These are phyloP conservation scores for Candida mattraensis DNA, from an alignment of 805 yeast species.

Conservation along the genomic window DNA sequence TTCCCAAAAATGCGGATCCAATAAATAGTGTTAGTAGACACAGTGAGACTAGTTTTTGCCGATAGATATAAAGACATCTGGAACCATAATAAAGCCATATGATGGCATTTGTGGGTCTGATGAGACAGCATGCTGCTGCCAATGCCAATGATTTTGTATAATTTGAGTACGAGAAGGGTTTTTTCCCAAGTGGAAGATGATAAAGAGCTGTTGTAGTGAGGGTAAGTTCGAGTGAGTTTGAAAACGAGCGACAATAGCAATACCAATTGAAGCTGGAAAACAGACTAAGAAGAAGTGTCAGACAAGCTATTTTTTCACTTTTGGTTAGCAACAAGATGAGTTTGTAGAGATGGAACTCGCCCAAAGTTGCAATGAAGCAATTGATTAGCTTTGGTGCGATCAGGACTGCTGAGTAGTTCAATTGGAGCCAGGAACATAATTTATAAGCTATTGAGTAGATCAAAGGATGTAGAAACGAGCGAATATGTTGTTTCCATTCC, in stretches of 20 bases:
- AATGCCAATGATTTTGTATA: slow-evolving; percentile 34
- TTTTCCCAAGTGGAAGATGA: slow-evolving; percentile 49
- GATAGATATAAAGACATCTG: slow-evolving; percentile 20
- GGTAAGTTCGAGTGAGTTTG: slow-evolving; percentile 78
- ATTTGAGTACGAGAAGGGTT: neutral
- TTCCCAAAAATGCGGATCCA: slow-evolving; percentile 26
- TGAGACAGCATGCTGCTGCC: slow-evolving; percentile 63
- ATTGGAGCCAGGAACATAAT: slow-evolving; percentile 31
- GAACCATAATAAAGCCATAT: slow-evolving; percentile 71
- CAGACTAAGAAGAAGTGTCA: slow-evolving; percentile 51
- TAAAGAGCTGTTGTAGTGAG: slow-evolving; percentile 65
- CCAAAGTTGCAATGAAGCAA: slow-evolving; percentile 66
- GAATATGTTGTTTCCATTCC: slow-evolving; percentile 83
- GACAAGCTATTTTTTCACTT: slow-evolving; percentile 34
- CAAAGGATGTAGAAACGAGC: slow-evolving; percentile 81
- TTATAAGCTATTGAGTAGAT: slow-evolving; percentile 53
- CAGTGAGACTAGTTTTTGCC: slow-evolving; percentile 6
- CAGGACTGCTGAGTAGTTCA: slow-evolving; percentile 43
- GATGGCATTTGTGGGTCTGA: slow-evolving; percentile 82
- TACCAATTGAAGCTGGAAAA: slow-evolving; percentile 80
- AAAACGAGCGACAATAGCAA: slow-evolving; percentile 76
- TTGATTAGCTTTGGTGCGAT: slow-evolving; percentile 66
- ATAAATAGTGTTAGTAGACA: slow-evolving; percentile 8
- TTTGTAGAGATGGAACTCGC: slow-evolving; percentile 60
- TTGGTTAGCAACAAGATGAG: slow-evolving; percentile 38